Conservation (phyloP, 2,329 filamentous ascomycete species). For the Aspergillus sclerotialis region DNA sequence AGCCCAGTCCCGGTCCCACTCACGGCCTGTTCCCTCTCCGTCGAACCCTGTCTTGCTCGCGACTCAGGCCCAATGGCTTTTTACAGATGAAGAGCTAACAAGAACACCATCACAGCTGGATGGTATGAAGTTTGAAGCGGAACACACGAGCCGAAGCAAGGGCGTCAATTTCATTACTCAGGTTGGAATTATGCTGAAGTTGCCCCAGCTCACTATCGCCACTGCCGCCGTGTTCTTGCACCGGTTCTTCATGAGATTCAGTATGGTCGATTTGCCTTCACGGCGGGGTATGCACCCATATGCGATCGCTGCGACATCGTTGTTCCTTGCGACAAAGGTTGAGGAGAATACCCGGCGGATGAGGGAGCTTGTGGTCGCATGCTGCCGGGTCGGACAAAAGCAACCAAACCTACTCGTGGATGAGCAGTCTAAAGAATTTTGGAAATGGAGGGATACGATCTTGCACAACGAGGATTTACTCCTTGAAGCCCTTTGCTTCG, state of each 20-base stretch:
- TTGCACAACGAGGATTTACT: slow-evolving; percentile 87
- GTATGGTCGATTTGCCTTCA: slow-evolving; percentile 65
- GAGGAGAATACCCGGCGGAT: slow-evolving; percentile 97
- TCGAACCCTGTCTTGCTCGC: slow-evolving; percentile 46
- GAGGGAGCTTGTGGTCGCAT: slow-evolving; percentile 86
- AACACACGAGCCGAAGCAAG: slow-evolving; percentile 75
- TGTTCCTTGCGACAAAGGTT: slow-evolving; percentile 94
- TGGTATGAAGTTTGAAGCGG: slow-evolving; percentile 68
- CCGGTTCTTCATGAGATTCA: slow-evolving; percentile 87
- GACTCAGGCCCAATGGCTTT: slow-evolving; percentile 74
- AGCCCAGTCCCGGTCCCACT: slow-evolving; percentile 14
- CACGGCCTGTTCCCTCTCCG: slow-evolving; percentile 27
- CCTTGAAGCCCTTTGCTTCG: slow-evolving; percentile 87
- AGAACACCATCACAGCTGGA: slow-evolving; percentile 80
- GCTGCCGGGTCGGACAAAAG: slow-evolving; percentile 91
- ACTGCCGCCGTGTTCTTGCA: slow-evolving; percentile 94
- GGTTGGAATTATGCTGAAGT: slow-evolving; percentile 82
- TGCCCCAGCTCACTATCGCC: slow-evolving; percentile 85
- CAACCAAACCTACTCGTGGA: slow-evolving; percentile 84
- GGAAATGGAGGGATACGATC: slow-evolving; percentile 94
- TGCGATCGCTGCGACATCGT: slow-evolving; percentile 80
- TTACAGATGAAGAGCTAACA: slow-evolving; percentile 72
- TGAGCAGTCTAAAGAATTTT: slow-evolving; percentile 96
- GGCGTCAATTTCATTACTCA: slow-evolving; percentile 96
- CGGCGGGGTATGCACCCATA: slow-evolving; percentile 77